Evolutionary conservation across 768 basidiomycete species (phyloP).

Genomic region (Panaeolus papilionaceus): DNA sequence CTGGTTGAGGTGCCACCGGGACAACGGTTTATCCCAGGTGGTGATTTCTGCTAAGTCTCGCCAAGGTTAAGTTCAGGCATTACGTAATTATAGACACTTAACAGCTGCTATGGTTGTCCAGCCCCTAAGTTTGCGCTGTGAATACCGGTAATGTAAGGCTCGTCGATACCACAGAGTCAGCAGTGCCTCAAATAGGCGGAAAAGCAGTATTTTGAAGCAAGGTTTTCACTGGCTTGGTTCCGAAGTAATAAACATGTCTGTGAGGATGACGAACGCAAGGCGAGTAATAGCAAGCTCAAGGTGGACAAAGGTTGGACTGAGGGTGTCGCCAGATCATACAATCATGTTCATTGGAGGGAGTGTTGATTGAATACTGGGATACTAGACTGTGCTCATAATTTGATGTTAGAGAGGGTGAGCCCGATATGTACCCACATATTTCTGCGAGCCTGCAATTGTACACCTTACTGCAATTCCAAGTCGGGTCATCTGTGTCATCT

Average conservation of each 20-base stretch:
- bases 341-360: too few species aligned
- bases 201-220: background rate
- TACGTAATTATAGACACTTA: background rate
- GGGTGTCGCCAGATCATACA: too few species aligned
- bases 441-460: too few species aligned
- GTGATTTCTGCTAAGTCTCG: background rate
- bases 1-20: background rate
- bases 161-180: background rate
- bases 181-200: background rate
- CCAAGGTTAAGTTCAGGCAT: background rate
- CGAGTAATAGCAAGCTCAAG: background rate
- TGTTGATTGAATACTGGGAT: too few species aligned
- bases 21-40: background rate
- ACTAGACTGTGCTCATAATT: too few species aligned
- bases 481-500: too few species aligned
- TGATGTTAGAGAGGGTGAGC: too few species aligned
- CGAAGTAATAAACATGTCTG: background rate
- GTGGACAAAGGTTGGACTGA: background rate
- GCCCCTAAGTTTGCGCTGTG: background rate
- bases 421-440: too few species aligned
- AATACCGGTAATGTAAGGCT: background rate
- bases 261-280: background rate
- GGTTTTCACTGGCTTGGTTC: background rate
- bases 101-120: background rate
- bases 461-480: too few species aligned